Base-by-base conservation (phyloP, 768 basidiomycete genomes). In the Suillus clintonianus region DNA sequence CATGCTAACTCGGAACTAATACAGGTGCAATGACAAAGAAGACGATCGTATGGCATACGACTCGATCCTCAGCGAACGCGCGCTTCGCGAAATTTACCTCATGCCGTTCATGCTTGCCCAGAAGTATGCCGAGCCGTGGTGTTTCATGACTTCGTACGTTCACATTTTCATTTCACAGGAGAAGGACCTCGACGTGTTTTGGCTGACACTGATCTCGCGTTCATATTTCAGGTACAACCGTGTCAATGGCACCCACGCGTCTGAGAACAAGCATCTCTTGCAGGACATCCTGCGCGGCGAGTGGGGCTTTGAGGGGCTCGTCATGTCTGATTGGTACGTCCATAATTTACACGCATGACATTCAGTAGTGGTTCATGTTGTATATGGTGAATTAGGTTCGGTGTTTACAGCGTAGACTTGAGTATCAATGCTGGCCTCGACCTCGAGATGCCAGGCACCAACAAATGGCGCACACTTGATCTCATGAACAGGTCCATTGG, bases 291-390 rank as follows among this genome's bases (percentile, higher is more conserved):
- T 92, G 2, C 81, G 90, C 11, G 82, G 83, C 17, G 92, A 93
- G 70, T 93, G 92, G 91, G 82, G 84, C 45, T 90, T 84, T 67
- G 79, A 88, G n/a, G 89, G 89, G 3, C 72, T 86, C 78, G 79
- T 90, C 62, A 93, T 94, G 90, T 90, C 89, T 63, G 92, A 94
- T 72, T 95, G 92, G 92, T 90, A 73, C 27, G 72, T 62, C 22
- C 27, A 48, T 39, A 22, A 24, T 14, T 53, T 2, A 15, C 54
- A 39, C 10, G 24, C 51, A 27, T 30, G 53, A 22, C 15, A 27
- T 10, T 11, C 2, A 51, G 11, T 47, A 61, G 14, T 36, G 27
- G 45, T 30, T 41, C 14, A 14, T 27, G 11, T 32, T n/a, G 53
- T 36, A 53, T 54, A 47, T 42, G 41, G 45, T 63, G 13, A 61